These are phyloP conservation scores for Helicocarpus griseus DNA, from an alignment of 2,329 filamentous ascomycete genomes.

Conservation along the genomic window DNA sequence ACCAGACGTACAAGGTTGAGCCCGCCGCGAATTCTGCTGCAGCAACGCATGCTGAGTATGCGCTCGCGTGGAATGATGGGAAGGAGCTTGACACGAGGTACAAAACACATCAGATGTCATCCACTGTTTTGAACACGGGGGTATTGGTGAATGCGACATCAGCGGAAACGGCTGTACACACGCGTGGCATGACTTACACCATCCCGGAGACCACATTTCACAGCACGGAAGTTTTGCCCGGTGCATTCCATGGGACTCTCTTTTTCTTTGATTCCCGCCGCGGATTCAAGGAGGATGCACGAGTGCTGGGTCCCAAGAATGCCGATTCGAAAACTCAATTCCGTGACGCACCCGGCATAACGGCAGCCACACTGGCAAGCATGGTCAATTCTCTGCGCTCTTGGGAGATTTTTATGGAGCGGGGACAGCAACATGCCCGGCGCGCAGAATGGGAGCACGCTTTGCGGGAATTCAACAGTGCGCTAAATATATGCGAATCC, in stretches of 20 bases:
- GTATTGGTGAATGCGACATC: background rate
- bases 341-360: background rate
- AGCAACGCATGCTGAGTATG: background rate
- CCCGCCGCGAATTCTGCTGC: background rate
- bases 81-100: background rate
- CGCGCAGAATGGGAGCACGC: background rate
- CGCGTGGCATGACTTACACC: background rate
- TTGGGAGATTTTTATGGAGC: background rate
- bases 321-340: background rate
- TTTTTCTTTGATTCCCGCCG: background rate
- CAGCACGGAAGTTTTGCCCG: background rate
- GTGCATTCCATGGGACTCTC: background rate
- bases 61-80: background rate
- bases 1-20: background rate
- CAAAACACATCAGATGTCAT: background rate
- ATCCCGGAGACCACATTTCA: background rate
- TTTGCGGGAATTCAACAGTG: background rate
- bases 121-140: background rate
- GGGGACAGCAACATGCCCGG: background rate
- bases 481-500: background rate
- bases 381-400: background rate
- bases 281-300: background rate
- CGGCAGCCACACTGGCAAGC: background rate
- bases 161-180: background rate
- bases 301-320: background rate